Base-by-base conservation (phyloP, 176 grass and related monocot genomes). In the Juncus effusus region DNA sequence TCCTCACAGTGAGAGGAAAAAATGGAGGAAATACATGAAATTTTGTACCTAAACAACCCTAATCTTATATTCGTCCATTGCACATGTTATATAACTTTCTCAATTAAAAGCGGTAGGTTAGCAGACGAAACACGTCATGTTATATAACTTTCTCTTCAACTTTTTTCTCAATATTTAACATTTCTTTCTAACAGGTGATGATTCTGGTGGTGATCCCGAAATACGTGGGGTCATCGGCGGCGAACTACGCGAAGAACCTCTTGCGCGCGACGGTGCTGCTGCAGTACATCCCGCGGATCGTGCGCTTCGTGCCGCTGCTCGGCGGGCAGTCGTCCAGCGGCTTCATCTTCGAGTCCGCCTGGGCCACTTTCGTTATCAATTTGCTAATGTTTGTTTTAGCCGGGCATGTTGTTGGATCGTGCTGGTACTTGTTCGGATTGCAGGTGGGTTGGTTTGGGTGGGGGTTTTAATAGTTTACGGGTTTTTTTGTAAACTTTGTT, bases 341-440 rank as follows among this genome's bases (percentile, higher is more conserved):
- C 55, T 97, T 97, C 69, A 92, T 92, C 72, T 97, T 97, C 59
- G 88, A 92, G 78, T 97, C 94, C 10, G 85, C 94, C 58, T 92
- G 94, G 94, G 85, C 88, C 53, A 97, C 84, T 74, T 97, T 97
- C 81, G 72, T 89, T 62, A 97, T 97, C 76, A 97, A 97, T 51
- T 85, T 97, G 76, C 80, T 97, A 60, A 92, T 97, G 94, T 97
- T 97, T 84, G 80, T 82, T 52, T 79, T 97, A 61, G 85, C 94
- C 64, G 83, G 94, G 13, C 94, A 97, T 82, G 94, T 97, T 13
- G 94, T 97, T 19, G 94, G 94, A 77, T 97, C 94, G 9, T 97
- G 83, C 72, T 97, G 94, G 94, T 97, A 97, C 62, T 88, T 97
- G 16, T 97, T 97, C 56, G 85, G 94, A 28, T 77, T 97, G 64